phyloP scores from a whole-genome alignment of 1,284 basidiomycete species.

The Inonotus hispidus region DNA sequence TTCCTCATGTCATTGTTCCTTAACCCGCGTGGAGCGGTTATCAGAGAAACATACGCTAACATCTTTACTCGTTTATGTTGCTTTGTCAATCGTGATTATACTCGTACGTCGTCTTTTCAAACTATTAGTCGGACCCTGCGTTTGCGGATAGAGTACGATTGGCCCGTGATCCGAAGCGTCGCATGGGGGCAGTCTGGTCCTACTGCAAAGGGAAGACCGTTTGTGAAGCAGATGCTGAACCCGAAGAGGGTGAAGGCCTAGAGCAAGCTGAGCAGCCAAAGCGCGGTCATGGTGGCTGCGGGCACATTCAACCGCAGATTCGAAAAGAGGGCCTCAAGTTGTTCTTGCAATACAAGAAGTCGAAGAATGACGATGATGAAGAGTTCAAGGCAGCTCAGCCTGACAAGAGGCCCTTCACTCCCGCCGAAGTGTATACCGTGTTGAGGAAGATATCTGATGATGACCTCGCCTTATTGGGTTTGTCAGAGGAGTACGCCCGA shows the following conservation, averaged over 20 bases:
- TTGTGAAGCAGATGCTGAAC: conserved; percentile 84
- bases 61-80: conserved; percentile 43
- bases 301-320: conserved; percentile 86
- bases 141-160: conserved; percentile 83
- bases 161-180: conserved; percentile 82
- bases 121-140: conserved; percentile 67
- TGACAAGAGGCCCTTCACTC: conserved; percentile 85
- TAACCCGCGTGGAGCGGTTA: conserved; percentile 17
- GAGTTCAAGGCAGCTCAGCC: conserved; percentile 83
- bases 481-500: conserved; percentile 93
- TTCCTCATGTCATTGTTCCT: conserved; percentile 11
- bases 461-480: conserved; percentile 88
- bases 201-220: conserved; percentile 81
- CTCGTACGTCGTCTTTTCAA: conserved; percentile 7
- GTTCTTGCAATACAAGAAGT: conserved; percentile 92
- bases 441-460: conserved; percentile 91
- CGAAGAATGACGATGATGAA: conserved; percentile 93
- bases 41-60: conserved; percentile 53
- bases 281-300: conserved; percentile 94
- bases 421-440: conserved; percentile 87
- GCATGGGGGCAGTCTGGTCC: conserved; percentile 83
- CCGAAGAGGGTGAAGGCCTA: conserved; percentile 76
- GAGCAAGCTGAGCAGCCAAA: conserved; percentile 66
- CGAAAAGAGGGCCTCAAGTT: conserved; percentile 95
- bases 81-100: conserved; percentile 17